Percentiles rank a stretch among this genome's conserved stretches.
Evolutionary conservation across 345 rosid genomes (phyloP).

Genomic region (Aquilaria malaccensis): DNA sequence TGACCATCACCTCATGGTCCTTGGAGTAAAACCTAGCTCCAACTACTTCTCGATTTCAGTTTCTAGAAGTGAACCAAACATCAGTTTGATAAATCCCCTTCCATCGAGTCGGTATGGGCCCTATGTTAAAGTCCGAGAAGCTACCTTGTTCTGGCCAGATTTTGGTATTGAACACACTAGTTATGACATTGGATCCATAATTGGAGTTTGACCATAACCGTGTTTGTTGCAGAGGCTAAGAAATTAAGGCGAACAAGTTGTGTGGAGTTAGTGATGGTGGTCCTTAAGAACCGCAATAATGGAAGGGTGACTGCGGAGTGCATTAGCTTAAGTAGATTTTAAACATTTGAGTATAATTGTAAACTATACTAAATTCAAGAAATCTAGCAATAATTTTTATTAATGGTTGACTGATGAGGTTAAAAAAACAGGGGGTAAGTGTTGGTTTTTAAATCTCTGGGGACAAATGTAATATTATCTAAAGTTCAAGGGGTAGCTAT

Average conservation of each 20-base stretch:
- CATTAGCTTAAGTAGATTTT: too few relatives aligned
- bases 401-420: too few relatives aligned
- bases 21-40: conserved; percentile 71
- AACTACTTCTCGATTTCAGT: conserved; percentile 60
- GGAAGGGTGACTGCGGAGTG: conserved; percentile 47
- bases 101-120: conserved; percentile 70
- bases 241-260: conserved; percentile 87
- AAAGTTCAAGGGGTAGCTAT: too few relatives aligned
- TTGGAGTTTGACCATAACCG: conserved; percentile 76
- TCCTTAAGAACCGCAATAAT: conserved; percentile 67
- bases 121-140: conserved; percentile 69
- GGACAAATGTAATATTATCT: too few relatives aligned
- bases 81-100: conserved; percentile 53
- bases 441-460: too few relatives aligned
- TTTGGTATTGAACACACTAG: conserved; percentile 77
- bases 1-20: conserved; percentile 56
- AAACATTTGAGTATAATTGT: too few relatives aligned
- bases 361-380: too few relatives aligned
- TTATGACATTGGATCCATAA: conserved; percentile 79
- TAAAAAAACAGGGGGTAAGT: too few relatives aligned
- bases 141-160: conserved; percentile 81
- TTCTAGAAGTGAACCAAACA: conserved; percentile 25
- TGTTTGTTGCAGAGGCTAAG: conserved; percentile 65
- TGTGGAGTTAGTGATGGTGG: conserved; percentile 64
- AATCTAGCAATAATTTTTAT: too few relatives aligned